Conservation (phyloP, 257 asterid genomes). For the Gentiana macrophylla region DNA sequence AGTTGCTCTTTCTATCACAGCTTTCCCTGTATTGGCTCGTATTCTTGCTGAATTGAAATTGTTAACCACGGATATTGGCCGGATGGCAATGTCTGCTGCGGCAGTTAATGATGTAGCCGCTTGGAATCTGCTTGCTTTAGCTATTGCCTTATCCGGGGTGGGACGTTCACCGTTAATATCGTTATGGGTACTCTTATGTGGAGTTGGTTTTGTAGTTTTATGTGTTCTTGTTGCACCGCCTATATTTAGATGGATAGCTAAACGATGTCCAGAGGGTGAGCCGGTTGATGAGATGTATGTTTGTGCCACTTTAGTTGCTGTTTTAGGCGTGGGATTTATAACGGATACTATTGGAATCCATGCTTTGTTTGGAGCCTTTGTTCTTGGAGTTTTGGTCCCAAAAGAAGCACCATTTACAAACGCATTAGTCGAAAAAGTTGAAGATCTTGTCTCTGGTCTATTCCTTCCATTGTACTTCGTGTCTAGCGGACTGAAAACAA, state of each 20-base stretch:
- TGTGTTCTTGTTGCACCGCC: slow-evolving; percentile 16
- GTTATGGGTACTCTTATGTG: slow-evolving; percentile 24
- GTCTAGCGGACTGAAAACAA: slow-evolving; percentile 36
- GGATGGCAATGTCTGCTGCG: slow-evolving; percentile 30
- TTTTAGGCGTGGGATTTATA: slow-evolving; percentile 19
- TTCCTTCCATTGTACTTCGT: slow-evolving; percentile 38
- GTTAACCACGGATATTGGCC: slow-evolving; percentile 24
- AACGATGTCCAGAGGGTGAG: slow-evolving; percentile 21
- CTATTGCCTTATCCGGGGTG: slow-evolving; percentile 18
- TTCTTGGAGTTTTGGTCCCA: slow-evolving; percentile 27
- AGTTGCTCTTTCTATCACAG: slow-evolving; percentile 29
- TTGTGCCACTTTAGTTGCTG: slow-evolving; percentile 16
- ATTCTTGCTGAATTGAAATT: slow-evolving; percentile 29
- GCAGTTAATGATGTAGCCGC: slow-evolving; percentile 28
- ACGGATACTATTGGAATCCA: slow-evolving; percentile 30
- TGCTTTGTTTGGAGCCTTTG: slow-evolving; percentile 25
- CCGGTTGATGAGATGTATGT: slow-evolving; percentile 22
- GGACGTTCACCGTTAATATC: slow-evolving; percentile 20
- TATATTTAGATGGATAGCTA: slow-evolving; percentile 22
- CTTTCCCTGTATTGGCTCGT: slow-evolving; percentile 32
- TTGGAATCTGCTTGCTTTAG: slow-evolving; percentile 26
- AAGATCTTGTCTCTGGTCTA: slow-evolving; percentile 36
- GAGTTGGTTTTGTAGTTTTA: slow-evolving; percentile 13
- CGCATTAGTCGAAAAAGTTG: slow-evolving; percentile 29
- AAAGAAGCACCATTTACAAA: slow-evolving; percentile 31